Conservation (phyloP, 2,329 filamentous ascomycete genomes). For the Trichoderma sp. region DNA sequence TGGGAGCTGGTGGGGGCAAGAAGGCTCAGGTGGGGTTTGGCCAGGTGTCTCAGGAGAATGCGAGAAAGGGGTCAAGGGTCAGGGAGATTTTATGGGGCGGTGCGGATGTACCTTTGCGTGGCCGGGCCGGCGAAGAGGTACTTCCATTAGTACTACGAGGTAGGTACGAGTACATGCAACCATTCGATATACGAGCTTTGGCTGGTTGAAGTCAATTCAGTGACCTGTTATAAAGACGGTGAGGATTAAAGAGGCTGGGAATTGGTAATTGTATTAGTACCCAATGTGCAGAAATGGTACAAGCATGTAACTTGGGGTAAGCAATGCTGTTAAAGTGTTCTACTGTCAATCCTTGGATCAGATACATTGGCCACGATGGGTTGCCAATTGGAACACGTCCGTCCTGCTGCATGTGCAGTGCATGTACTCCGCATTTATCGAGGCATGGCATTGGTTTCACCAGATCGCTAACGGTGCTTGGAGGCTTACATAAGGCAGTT, state of each 20-base stretch:
- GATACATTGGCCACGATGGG: not conserved
- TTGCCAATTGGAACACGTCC: not conserved
- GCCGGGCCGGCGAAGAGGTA: not conserved
- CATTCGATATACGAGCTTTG: not conserved
- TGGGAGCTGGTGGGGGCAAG: conserved; percentile 12
- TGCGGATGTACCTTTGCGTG: not conserved
- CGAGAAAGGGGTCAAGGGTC: conserved; percentile 6
- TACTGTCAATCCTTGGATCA: not conserved
- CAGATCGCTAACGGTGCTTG: not conserved
- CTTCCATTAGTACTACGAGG: too few relatives aligned
- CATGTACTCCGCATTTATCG: not conserved
- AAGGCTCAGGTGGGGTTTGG: conserved; percentile 16
- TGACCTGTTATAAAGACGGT: not conserved
- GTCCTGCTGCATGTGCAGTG: not conserved
- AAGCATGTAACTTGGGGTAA: not conserved
- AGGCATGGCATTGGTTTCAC: not conserved
- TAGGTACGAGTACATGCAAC: not conserved
- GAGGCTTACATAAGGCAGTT: not conserved
- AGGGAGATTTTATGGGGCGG: not conserved
- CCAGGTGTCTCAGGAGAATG: not conserved
- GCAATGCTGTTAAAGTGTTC: not conserved
- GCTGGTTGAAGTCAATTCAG: not conserved
- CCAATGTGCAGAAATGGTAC: not conserved
- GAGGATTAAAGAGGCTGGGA: not conserved
- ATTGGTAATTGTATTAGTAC: not conserved